A percentile compares a stretch with the other conserved stretches of the same genome.
phyloP scores from a whole-genome alignment of 2,329 filamentous ascomycete genomes.

The Basipetospora sp. region DNA sequence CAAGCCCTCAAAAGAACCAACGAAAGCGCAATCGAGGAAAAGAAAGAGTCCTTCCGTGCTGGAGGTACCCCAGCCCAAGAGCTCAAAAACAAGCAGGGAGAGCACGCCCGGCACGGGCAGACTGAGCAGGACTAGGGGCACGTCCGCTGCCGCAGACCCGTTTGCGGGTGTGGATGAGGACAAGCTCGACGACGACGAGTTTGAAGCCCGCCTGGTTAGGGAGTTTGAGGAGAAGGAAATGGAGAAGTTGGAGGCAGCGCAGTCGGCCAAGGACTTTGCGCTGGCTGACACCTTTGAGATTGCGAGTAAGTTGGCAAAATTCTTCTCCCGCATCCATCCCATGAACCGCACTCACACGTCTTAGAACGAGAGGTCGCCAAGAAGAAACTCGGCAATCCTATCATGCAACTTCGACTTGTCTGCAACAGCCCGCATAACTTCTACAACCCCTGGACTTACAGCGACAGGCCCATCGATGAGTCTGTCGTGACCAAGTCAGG shows the following conservation, averaged over 20 bases:
- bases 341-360: too few species aligned
- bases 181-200: conserved; percentile 64
- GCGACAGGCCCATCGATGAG: conserved; percentile 53
- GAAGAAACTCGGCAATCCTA: conserved; percentile 84
- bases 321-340: too few species aligned
- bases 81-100: conserved; percentile 55
- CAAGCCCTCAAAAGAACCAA: conserved; percentile 18
- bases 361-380: conserved; percentile 67
- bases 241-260: conserved; percentile 41
- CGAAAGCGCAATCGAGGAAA: conserved; percentile 20
- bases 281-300: conserved; percentile 55
- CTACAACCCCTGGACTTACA: conserved; percentile 70
- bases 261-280: conserved; percentile 5
- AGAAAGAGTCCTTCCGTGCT: conserved; percentile 12
- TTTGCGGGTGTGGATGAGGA: conserved; percentile 35
- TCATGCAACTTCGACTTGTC: conserved; percentile 80
- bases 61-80: conserved; percentile 41
- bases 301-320: conserved; percentile 65
- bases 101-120: conserved; percentile 50
- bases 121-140: not conserved
- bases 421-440: conserved; percentile 96
- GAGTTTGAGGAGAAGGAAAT: conserved; percentile 34
- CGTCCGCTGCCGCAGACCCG: conserved; percentile 33
- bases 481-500: conserved; percentile 74
- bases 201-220: conserved; percentile 61